Evolutionary conservation across 2,329 filamentous ascomycete species (phyloP).

Genomic region (Monilinia laxa): DNA sequence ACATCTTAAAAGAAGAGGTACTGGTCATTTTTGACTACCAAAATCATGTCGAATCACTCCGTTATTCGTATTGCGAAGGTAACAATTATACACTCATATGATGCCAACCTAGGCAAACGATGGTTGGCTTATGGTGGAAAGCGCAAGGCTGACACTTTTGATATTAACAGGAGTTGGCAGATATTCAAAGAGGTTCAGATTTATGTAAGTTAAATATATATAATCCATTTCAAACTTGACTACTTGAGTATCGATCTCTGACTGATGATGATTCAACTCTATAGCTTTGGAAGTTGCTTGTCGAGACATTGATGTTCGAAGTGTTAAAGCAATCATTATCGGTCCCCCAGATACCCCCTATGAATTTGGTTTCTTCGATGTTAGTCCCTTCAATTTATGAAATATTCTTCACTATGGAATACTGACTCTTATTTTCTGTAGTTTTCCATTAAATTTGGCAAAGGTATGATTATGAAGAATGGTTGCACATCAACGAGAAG

Average conservation of each 20-base stretch:
- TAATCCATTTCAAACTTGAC: neutral
- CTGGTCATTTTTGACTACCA: neutral
- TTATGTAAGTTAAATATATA: constrained; percentile 60
- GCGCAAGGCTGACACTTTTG: constrained; percentile 42
- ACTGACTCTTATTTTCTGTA: constrained; percentile 43
- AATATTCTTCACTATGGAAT: constrained; percentile 7
- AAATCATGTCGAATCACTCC: constrained; percentile 73
- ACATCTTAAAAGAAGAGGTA: neutral
- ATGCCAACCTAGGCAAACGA: neutral
- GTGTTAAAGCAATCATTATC: constrained; percentile 83
- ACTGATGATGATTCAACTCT: constrained; percentile 31
- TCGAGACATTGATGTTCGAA: constrained; percentile 82
- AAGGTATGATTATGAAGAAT: constrained; percentile 52
- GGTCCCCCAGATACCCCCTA: constrained; percentile 94
- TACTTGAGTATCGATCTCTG: constrained; percentile 20
- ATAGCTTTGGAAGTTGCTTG: constrained; percentile 83
- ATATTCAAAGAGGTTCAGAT: constrained; percentile 80
- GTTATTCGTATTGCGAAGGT: constrained; percentile 86
- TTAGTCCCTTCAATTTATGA: constrained; percentile 43
- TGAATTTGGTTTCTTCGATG: constrained; percentile 96
- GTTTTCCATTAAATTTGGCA: constrained; percentile 76
- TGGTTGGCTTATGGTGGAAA: constrained; percentile 27
- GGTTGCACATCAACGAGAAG: constrained; percentile 19
- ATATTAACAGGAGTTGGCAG: constrained; percentile 68
- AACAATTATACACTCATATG: constrained; percentile 31